Percentiles rank a stretch among this genome's conserved stretches.
Evolutionary conservation across 345 rosid species (phyloP).

Genomic region (Eucalyptus coolabah): DNA sequence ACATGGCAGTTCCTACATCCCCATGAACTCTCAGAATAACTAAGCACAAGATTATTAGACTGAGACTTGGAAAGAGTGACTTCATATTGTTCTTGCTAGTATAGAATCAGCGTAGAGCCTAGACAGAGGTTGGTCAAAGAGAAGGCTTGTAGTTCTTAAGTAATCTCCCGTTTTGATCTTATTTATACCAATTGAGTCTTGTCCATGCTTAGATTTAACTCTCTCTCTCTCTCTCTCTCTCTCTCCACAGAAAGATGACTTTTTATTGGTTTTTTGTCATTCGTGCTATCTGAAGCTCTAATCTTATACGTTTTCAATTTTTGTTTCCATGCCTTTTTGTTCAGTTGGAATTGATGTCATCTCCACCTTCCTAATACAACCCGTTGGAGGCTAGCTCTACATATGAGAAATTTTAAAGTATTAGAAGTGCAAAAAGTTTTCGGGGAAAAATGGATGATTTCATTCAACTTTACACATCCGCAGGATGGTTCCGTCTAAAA

Average conservation of each 20-base stretch:
- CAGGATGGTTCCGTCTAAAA: neutral
- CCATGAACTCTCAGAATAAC: neutral
- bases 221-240: neutral
- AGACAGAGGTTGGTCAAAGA: neutral
- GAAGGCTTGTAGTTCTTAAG: neutral
- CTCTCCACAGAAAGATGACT: neutral
- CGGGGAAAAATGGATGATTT: neutral
- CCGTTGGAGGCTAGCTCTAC: neutral
- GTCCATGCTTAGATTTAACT: neutral
- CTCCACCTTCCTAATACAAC: neutral
- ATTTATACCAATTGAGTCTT: neutral
- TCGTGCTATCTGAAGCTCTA: neutral
- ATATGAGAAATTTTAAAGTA: neutral
- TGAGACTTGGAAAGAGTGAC: neutral
- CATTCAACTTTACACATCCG: neutral
- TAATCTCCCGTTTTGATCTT: neutral
- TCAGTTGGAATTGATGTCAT: neutral
- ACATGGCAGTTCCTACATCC: conserved; percentile 10
- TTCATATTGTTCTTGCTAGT: neutral
- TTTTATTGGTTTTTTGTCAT: neutral
- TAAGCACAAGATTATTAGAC: neutral
- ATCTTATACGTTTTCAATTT: neutral
- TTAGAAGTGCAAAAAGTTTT: neutral
- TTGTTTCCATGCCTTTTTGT: neutral
- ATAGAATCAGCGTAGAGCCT: neutral